Evolutionary conservation across 495 filamentous ascomycete genomes (phyloP), one percentile per base, ranked within the genome.

Genomic region (Trichoderma virens): DNA sequence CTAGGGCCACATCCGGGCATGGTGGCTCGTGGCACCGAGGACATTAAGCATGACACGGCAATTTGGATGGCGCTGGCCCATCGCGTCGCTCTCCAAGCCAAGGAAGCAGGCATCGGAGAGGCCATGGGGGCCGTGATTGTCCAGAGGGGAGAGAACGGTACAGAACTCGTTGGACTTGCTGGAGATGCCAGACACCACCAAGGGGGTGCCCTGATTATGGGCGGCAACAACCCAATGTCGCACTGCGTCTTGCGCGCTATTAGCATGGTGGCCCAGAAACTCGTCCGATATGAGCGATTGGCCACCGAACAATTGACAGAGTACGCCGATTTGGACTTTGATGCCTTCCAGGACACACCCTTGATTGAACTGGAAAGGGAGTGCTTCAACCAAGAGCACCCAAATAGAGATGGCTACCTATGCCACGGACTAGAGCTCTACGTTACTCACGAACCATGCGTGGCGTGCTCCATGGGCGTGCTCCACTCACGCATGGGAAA

Each of bases 391-490:
- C 51, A 68, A 31, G 79, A 78, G 38, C 80, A 79, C 67, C 76
- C 77, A 5, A 74, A 71, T 38, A 76, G 74, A 35, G 87, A 88
- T 66, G 93, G 93, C n/a, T 98, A 98, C 74, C 86, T 98, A 35
- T 98, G 93, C 74, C 88, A 92, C 62, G 88, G 90, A 60, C 83
- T 98, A 2, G 92, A 97, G 68, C 82, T 98, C 34, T 97, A 96
- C 73, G 74, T 93, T 35, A 93, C 92, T 1, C 93, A 97, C 71
- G 94, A 98, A 74, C 94, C 94, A 3, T 98, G 94, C 68, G 80
- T 94, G 34, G 96, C 95, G 85, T 98, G 94, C 75, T 90, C 88
- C 9, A 98, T 98, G 93, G 95, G 91, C 2, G 84, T 97, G 39
- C 79, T 98, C 23, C 92, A 98, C 66, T 97, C 92, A 0, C 84